A percentile compares a stretch with the other conserved stretches of the same genome.
Conservation (phyloP, 108 stramenopile species). For the Cylindrotheca fusiformis region DNA sequence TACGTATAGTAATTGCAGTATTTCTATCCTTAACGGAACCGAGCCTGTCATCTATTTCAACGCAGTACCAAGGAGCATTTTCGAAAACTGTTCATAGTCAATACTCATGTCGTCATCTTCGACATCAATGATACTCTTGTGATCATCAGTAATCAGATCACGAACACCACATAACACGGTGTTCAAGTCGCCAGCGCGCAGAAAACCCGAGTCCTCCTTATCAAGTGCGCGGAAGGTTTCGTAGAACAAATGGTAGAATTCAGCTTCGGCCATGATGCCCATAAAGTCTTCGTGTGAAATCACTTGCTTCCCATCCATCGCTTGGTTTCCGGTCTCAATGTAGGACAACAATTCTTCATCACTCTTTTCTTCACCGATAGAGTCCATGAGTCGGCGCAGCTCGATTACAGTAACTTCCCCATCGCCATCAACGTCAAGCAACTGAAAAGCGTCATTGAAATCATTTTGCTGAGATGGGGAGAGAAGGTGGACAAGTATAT, state of each 20-base stretch:
- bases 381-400: slow-evolving; percentile 61
- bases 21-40: no score
- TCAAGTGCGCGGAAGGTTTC: slow-evolving; percentile 80
- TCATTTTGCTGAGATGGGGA: slow-evolving; percentile 54
- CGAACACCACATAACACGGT: slow-evolving; percentile 74
- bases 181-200: slow-evolving; percentile 70
- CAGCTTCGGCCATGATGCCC: slow-evolving; percentile 88
- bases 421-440: slow-evolving; percentile 63
- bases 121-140: slow-evolving; percentile 80
- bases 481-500: slow-evolving; percentile 64
- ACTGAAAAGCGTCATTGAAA: slow-evolving; percentile 61
- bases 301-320: slow-evolving; percentile 43
- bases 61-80: slow-evolving; percentile 64
- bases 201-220: slow-evolving; percentile 65
- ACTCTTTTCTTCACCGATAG: slow-evolving; percentile 40
- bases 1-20: no score
- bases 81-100: slow-evolving; percentile 82
- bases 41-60: slow-evolving; percentile 10
- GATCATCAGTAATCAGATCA: slow-evolving; percentile 83
- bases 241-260: slow-evolving; percentile 78
- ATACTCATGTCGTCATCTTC: slow-evolving; percentile 84
- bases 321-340: slow-evolving; percentile 60
- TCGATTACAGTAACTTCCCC: slow-evolving; percentile 64
- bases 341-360: slow-evolving; percentile 46
- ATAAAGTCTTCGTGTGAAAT: slow-evolving; percentile 68